Percentiles rank a stretch among this genome's conserved stretches.
phyloP scores from a whole-genome alignment of 805 yeast genomes.

The Jamesozyma piceae region DNA sequence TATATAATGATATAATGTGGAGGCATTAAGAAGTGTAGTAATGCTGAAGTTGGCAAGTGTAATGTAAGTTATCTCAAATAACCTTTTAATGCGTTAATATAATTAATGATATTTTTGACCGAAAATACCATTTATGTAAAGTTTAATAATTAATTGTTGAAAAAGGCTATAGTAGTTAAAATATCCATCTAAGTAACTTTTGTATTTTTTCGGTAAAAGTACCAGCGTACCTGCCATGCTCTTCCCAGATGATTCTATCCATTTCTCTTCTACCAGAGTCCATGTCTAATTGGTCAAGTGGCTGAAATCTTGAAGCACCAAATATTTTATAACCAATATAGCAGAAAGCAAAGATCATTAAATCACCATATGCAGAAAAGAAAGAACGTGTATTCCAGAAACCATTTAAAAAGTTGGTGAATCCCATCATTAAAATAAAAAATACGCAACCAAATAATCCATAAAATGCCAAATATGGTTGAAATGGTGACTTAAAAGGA shows the following conservation, averaged over 20 bases:
- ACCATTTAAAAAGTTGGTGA: constrained; percentile 46
- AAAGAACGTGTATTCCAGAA: constrained; percentile 57
- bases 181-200: not conserved
- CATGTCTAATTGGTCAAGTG: constrained; percentile 66
- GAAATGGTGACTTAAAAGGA: constrained; percentile 62
- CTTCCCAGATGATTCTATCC: constrained; percentile 76
- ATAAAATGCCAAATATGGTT: constrained; percentile 57
- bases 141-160: no score
- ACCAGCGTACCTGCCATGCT: constrained; percentile 38
- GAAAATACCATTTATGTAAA: no score
- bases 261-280: constrained; percentile 80
- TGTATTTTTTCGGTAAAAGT: not conserved
- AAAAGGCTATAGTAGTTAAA: not conserved
- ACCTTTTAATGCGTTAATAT: no score
- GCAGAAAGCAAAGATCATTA: constrained; percentile 42
- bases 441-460: constrained; percentile 48
- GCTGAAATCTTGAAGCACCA: constrained; percentile 54
- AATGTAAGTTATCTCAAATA: no score
- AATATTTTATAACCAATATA: constrained; percentile 48
- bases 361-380: constrained; percentile 56
- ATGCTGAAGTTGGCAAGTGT: no score
- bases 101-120: no score
- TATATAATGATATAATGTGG: not conserved
- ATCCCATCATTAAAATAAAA: constrained; percentile 51
- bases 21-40: not conserved